These are phyloP conservation scores for Salvia hispanica DNA, from an alignment of 257 asterid species.

Conservation along the genomic window DNA sequence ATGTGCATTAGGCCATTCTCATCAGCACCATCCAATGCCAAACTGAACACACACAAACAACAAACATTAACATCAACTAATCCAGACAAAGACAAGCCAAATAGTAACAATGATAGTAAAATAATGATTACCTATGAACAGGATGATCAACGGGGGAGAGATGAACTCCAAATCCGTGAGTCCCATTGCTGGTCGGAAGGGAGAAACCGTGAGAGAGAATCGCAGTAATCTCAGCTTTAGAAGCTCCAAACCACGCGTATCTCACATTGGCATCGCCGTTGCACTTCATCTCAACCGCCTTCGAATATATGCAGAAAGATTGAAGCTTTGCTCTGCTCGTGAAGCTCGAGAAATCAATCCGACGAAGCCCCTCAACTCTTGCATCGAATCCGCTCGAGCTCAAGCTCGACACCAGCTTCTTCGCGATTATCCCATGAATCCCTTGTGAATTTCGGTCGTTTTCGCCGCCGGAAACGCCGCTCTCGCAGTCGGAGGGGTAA, in stretches of 20 bases:
- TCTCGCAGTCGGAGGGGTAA: constrained; percentile 52
- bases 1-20: constrained; percentile 51
- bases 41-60: constrained; percentile 34
- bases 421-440: constrained; percentile 34
- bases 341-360: constrained; percentile 31
- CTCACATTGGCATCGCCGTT: constrained; percentile 50
- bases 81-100: not conserved
- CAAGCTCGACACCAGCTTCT: constrained; percentile 41
- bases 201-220: constrained; percentile 49
- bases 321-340: constrained; percentile 40
- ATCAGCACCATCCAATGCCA: constrained; percentile 44
- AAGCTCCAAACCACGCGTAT: constrained; percentile 62
- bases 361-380: constrained; percentile 37
- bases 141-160: constrained; percentile 52
- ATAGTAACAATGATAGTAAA: not conserved
- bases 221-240: constrained; percentile 38
- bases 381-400: constrained; percentile 28
- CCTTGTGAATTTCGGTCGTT: constrained; percentile 35
- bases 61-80: constrained; percentile 6
- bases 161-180: constrained; percentile 36
- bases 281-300: constrained; percentile 46
- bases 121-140: constrained; percentile 40
- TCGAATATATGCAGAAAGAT: constrained; percentile 40
- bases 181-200: constrained; percentile 22
- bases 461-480: constrained; percentile 20